Conservation (phyloP, 1,139 yeast genomes). For the Debaryomycetaceae sp. region DNA sequence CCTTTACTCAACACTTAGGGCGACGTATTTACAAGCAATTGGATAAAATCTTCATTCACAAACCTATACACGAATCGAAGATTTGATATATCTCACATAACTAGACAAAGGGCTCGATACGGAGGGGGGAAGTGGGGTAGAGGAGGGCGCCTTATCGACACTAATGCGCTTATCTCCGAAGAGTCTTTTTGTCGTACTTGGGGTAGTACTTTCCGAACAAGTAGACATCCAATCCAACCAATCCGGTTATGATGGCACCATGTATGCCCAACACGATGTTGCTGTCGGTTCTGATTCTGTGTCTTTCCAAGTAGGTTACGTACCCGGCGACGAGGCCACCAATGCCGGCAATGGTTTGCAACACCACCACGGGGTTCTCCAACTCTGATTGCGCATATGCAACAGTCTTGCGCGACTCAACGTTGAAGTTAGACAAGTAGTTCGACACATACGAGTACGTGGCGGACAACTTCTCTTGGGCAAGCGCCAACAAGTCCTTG, state of each 20-base stretch:
- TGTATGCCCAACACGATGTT: constrained; percentile 49
- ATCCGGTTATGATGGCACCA: constrained; percentile 51
- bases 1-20: too few species aligned
- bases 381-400: constrained; percentile 32
- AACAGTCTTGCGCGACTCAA: constrained; percentile 10
- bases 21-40: too few species aligned
- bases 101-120: too few species aligned
- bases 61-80: too few species aligned
- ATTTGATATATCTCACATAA: too few species aligned
- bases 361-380: constrained; percentile 59
- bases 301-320: constrained; percentile 51
- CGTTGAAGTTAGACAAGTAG: constrained; percentile 10
- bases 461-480: constrained; percentile 10
- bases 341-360: constrained; percentile 50
- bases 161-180: constrained; percentile 1
- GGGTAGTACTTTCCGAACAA: constrained; percentile 52
- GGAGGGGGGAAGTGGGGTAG: too few species aligned
- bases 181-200: constrained; percentile 38
- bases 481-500: constrained; percentile 12
- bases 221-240: constrained; percentile 50
- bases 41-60: too few species aligned
- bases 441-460: constrained; percentile 11
- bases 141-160: too few species aligned
- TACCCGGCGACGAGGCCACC: constrained; percentile 48
- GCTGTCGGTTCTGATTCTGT: constrained; percentile 42